A percentile compares a stretch with the other conserved stretches of the same genome.
These are phyloP conservation scores for Malassezia caprae DNA, from an alignment of 1,284 basidiomycete genomes.

Conservation along the genomic window DNA sequence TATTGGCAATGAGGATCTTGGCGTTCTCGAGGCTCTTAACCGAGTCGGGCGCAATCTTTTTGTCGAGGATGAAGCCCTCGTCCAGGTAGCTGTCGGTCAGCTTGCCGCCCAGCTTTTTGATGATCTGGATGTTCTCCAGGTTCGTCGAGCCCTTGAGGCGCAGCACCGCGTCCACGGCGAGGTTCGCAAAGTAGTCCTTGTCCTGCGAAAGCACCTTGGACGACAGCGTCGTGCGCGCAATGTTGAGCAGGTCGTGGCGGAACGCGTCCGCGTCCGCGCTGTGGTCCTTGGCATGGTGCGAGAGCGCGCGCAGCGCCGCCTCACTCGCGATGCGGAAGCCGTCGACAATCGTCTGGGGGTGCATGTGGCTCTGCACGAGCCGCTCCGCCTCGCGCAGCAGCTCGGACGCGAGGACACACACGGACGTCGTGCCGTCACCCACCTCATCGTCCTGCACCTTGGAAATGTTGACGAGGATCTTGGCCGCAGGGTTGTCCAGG, in stretches of 20 bases:
- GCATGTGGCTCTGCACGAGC: constrained; percentile 75
- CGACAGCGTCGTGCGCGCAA: constrained; percentile 87
- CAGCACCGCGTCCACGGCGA: constrained; percentile 93
- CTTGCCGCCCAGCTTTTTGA: constrained; percentile 98
- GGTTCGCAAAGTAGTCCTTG: constrained; percentile 96
- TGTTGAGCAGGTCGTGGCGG: constrained; percentile 84
- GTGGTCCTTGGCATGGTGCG: constrained; percentile 71
- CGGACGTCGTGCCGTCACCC: constrained; percentile 90
- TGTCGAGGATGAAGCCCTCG: constrained; percentile 98
- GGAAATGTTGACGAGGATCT: constrained; percentile 99
- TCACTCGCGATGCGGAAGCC: constrained; percentile 85
- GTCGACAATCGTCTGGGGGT: constrained; percentile 99
- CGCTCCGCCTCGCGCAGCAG: constrained; percentile 90
- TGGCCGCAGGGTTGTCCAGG: constrained; percentile 95
- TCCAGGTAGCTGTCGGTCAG: constrained; percentile 96
- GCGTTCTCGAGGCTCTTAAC: constrained; percentile 89
- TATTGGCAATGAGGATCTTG: constrained; percentile 95
- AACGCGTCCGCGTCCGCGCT: constrained; percentile 63
- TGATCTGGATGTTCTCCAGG: constrained; percentile 97
- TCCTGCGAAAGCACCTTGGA: constrained; percentile 94
- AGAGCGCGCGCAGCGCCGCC: constrained; percentile 74
- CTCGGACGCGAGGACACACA: constrained; percentile 86
- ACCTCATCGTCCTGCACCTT: constrained; percentile 99
- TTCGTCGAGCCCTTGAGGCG: constrained; percentile 90
- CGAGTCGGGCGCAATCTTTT: constrained; percentile 86